A percentile compares a stretch with the other conserved stretches of the same genome.
phyloP scores from a whole-genome alignment of 2,329 filamentous ascomycete species.

The Westerdykella sp. region DNA sequence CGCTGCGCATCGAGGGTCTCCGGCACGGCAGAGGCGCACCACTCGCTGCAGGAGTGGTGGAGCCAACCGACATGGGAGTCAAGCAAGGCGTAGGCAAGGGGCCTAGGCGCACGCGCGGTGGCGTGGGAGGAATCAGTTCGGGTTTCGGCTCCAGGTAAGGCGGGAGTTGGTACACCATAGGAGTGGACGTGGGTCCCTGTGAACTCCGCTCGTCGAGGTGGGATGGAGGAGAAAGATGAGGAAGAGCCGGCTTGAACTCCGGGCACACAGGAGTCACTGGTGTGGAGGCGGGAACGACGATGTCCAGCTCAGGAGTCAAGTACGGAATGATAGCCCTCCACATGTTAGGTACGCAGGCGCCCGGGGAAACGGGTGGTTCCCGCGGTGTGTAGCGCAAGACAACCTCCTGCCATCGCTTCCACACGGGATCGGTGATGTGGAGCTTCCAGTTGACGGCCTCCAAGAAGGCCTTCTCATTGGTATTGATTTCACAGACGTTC shows the following conservation, averaged over 20 bases:
- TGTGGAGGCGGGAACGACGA: conserved; percentile 35
- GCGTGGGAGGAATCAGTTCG: conserved; percentile 46
- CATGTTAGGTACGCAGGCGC: conserved; percentile 31
- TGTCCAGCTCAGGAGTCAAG: conserved; percentile 53
- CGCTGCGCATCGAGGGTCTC: conserved; percentile 53
- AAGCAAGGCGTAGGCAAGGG: conserved; percentile 57
- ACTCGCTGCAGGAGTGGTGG: conserved; percentile 58
- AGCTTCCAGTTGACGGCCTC: conserved; percentile 88
- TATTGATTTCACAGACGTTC: conserved; percentile 87
- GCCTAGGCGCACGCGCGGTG: conserved; percentile 49
- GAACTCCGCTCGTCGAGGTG: conserved; percentile 23
- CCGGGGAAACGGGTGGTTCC: conserved; percentile 39
- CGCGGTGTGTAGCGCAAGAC: conserved; percentile 75
- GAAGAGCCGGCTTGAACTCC: conserved; percentile 17
- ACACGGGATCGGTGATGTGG: conserved; percentile 82
- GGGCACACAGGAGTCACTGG: conserved; percentile 23
- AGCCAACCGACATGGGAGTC: conserved; percentile 51
- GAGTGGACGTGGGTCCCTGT: conserved; percentile 41
- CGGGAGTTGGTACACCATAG: conserved; percentile 38
- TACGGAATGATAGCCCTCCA: conserved; percentile 49
- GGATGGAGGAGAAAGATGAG: conserved; percentile 16
- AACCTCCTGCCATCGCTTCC: conserved; percentile 90
- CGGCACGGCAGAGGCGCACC: conserved; percentile 43
- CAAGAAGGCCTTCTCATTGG: conserved; percentile 91
- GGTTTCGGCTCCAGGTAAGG: conserved; percentile 48